Evolutionary conservation across 305 asterid genomes (phyloP).

Genomic region (Fraxinus platypoda): DNA sequence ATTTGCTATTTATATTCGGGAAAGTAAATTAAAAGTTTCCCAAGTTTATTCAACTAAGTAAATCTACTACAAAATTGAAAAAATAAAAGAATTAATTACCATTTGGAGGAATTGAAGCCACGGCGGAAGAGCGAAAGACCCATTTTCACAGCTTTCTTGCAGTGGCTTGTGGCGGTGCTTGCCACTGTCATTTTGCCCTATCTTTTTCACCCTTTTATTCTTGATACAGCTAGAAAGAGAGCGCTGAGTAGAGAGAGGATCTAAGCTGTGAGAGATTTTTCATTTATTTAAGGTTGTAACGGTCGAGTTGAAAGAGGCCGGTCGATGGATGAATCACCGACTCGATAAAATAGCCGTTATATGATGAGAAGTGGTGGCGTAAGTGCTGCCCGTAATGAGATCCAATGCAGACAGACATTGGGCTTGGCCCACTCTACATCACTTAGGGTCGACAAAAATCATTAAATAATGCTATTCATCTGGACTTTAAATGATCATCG

Average conservation of each 20-base stretch:
- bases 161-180: constrained; percentile 45
- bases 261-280: background rate
- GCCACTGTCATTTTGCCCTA: constrained; percentile 32
- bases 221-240: background rate
- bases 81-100: constrained; percentile 34
- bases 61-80: background rate
- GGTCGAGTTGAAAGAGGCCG: background rate
- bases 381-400: background rate
- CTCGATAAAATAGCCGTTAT: constrained; percentile 26
- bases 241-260: background rate
- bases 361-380: background rate
- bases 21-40: background rate
- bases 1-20: constrained; percentile 49
- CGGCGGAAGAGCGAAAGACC: constrained; percentile 52
- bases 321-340: constrained; percentile 3
- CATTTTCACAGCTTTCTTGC: constrained; percentile 66
- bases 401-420: background rate
- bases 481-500: background rate
- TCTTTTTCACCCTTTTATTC: background rate
- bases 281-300: background rate
- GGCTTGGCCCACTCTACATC: background rate
- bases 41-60: background rate
- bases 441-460: background rate
- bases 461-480: background rate
- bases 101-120: constrained; percentile 81